Evolutionary conservation across 352 stramenopile genomes (phyloP).

Genomic region (Globisporangium polare): DNA sequence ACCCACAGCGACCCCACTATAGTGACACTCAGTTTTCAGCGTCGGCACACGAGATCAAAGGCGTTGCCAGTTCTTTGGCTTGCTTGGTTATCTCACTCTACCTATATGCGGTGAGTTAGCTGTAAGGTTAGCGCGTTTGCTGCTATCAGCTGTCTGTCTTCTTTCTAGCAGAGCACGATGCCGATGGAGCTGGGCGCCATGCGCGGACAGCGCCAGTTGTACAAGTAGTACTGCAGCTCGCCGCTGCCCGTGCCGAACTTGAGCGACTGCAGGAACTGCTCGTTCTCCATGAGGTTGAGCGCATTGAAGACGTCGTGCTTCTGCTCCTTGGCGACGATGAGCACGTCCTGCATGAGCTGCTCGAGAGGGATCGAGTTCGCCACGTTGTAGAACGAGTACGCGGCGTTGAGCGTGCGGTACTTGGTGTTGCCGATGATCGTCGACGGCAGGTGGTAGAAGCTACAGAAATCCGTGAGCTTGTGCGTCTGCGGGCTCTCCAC

Average conservation of each 20-base stretch:
- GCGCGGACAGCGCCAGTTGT: constrained; percentile 53
- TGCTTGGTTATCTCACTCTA: too few relatives aligned
- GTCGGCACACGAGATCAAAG: too few relatives aligned
- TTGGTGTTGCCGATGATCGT: constrained; percentile 94
- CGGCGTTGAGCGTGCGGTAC: constrained; percentile 94
- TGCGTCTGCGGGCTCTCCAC: constrained; percentile 67
- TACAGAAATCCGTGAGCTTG: constrained; percentile 92
- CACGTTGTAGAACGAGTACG: constrained; percentile 99
- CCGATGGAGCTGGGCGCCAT: background rate
- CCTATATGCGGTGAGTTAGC: too few relatives aligned
- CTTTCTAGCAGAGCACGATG: background rate
- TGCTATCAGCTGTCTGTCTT: too few relatives aligned
- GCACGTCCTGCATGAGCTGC: constrained; percentile 64
- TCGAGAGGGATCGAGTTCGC: constrained; percentile 53
- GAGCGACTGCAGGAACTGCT: constrained; percentile 38
- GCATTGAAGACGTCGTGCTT: constrained; percentile 58
- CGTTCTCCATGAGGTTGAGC: constrained; percentile 56
- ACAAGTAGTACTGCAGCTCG: constrained; percentile 59
- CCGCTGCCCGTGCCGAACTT: constrained; percentile 52
- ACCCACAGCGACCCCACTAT: too few relatives aligned
- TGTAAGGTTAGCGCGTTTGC: too few relatives aligned
- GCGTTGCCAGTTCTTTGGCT: too few relatives aligned
- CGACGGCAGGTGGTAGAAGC: constrained; percentile 98
- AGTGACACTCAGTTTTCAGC: too few relatives aligned
- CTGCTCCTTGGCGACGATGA: constrained; percentile 43